phyloP scores from a whole-genome alignment of 768 basidiomycete genomes.

The Cystobasidium onofrii region DNA sequence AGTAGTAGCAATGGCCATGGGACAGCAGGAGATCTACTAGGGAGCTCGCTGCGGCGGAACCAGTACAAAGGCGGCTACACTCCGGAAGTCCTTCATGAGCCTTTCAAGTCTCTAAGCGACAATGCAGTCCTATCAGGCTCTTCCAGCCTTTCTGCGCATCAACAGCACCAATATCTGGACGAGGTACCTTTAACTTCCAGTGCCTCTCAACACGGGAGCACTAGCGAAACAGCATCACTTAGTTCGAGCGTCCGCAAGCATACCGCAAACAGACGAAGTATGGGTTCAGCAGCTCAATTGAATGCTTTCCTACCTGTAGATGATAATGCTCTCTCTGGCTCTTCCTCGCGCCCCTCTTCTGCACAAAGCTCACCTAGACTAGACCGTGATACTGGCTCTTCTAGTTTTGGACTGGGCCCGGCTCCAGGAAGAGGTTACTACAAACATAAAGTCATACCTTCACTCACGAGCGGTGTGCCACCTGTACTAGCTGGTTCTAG shows the following conservation, averaged over 20 bases:
- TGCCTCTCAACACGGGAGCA: not conserved
- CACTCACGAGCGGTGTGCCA: not conserved
- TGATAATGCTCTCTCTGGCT: not conserved
- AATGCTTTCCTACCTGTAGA: not conserved
- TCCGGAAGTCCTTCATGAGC: not conserved
- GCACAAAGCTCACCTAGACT: not conserved
- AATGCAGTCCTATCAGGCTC: not conserved
- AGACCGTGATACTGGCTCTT: not conserved
- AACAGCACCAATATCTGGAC: not conserved
- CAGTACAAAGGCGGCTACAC: constrained; percentile 10
- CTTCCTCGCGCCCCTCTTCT: not conserved
- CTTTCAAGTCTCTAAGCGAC: not conserved
- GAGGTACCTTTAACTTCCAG: not conserved
- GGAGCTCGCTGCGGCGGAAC: not conserved
- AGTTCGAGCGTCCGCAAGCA: not conserved
- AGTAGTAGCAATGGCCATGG: not conserved
- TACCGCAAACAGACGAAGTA: not conserved
- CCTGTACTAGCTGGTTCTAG: not conserved
- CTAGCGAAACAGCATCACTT: not conserved
- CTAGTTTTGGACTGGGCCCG: not conserved
- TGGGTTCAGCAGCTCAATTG: not conserved
- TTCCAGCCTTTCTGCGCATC: not conserved
- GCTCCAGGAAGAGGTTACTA: not conserved
- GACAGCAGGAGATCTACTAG: not conserved
- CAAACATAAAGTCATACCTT: constrained; percentile 15